A percentile compares a stretch with the other conserved stretches of the same genome.
These are phyloP conservation scores for Lepraria neglecta DNA, from an alignment of 495 filamentous ascomycete genomes.

Conservation along the genomic window DNA sequence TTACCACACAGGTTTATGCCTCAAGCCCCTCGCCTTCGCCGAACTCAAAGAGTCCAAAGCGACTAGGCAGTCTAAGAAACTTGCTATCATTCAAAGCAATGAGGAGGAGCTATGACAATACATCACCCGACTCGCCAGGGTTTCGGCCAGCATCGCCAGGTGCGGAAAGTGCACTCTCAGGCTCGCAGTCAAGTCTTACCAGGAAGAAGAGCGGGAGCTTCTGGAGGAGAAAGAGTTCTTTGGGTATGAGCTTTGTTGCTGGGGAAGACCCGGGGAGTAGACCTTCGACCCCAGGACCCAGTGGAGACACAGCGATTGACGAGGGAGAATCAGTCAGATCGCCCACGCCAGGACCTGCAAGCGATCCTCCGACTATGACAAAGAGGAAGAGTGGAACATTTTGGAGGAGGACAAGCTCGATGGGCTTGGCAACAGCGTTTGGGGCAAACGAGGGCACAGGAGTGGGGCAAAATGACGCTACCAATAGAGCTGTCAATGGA, in stretches of 20 bases:
- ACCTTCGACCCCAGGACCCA: not conserved
- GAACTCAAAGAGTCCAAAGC: slow-evolving; percentile 15
- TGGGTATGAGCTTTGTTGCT: slow-evolving; percentile 21
- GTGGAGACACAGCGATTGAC: not conserved
- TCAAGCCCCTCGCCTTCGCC: slow-evolving; percentile 4
- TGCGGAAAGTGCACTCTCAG: slow-evolving; percentile 33
- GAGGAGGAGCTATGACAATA: slow-evolving; percentile 15
- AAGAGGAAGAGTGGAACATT: slow-evolving; percentile 25
- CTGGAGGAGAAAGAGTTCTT: slow-evolving; percentile 24
- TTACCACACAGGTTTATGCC: slow-evolving; percentile 5
- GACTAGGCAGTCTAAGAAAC: slow-evolving; percentile 21
- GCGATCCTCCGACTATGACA: not conserved
- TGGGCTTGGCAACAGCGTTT: slow-evolving; percentile 4
- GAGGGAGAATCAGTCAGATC: not conserved
- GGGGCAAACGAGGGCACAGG: not conserved
- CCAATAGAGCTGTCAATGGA: not conserved
- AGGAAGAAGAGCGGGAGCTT: slow-evolving; percentile 26
- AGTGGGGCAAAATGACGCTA: not conserved
- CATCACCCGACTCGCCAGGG: slow-evolving; percentile 2
- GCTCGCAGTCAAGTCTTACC: slow-evolving; percentile 14
- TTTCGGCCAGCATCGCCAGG: slow-evolving; percentile 32
- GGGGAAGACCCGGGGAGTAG: slow-evolving; percentile 5
- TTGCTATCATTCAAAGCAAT: slow-evolving; percentile 23
- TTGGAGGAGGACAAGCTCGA: slow-evolving; percentile 20
- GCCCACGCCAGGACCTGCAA: slow-evolving; percentile 1